phyloP scores from a whole-genome alignment of 163 green algal species.

The Scenedesmus sp. region DNA sequence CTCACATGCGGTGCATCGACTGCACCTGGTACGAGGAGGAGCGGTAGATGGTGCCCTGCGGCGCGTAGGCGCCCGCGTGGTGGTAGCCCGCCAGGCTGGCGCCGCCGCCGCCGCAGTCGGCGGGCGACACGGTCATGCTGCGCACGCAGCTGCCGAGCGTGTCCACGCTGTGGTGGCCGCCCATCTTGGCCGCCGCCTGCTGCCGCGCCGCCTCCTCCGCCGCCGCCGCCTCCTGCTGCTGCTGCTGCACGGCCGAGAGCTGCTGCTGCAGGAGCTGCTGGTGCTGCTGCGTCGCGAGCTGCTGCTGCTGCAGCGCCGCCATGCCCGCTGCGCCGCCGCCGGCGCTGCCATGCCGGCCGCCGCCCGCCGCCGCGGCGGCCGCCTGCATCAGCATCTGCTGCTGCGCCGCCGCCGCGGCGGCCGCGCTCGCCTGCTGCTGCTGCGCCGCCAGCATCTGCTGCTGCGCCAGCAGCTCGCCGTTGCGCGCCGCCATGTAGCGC shows the following conservation, averaged over 20 bases:
- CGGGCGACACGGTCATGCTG: constrained; percentile 46
- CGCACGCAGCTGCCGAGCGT: constrained; percentile 35
- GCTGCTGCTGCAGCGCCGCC: neutral
- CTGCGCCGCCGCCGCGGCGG: constrained; percentile 9
- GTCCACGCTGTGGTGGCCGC: constrained; percentile 28
- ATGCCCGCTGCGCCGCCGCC: constrained; percentile 6
- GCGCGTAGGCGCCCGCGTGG: constrained; percentile 4
- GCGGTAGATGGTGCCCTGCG: constrained; percentile 28
- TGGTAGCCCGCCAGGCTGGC: neutral
- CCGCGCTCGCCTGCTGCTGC: constrained; percentile 12
- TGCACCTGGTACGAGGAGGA: constrained; percentile 43
- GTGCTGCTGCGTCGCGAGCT: constrained; percentile 20
- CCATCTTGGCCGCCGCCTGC: constrained; percentile 36
- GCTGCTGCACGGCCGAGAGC: neutral
- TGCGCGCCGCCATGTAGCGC: constrained; percentile 50
- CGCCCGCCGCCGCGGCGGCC: constrained; percentile 26
- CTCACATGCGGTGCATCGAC: constrained; percentile 37
- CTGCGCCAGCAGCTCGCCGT: constrained; percentile 13
- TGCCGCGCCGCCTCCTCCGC: constrained; percentile 23
- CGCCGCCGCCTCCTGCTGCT: constrained; percentile 6
- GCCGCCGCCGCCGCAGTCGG: constrained; percentile 28
- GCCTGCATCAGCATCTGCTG: constrained; percentile 25
- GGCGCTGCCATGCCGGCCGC: constrained; percentile 14
- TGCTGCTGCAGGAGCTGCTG: constrained; percentile 31
- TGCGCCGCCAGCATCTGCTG: constrained; percentile 37